Percentiles rank a stretch among this genome's conserved stretches.
Conservation (phyloP, 257 asterid species). For the Jaltomata sinuosa region DNA sequence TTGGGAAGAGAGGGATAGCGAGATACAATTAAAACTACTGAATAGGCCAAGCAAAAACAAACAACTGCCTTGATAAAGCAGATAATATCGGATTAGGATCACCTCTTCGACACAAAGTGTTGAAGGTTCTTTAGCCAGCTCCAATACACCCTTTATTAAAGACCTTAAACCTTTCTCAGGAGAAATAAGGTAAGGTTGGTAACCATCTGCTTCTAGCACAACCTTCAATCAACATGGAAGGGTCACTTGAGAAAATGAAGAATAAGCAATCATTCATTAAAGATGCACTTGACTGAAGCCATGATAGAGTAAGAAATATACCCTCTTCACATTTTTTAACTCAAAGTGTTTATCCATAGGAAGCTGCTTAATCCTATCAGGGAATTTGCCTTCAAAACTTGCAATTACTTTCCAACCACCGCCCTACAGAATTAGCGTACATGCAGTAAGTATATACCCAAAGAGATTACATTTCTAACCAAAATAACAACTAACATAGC, state of each 20-base stretch:
- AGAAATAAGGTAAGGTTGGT: conserved; percentile 97
- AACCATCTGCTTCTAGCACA: conserved; percentile 98
- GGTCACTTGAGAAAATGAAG: conserved; percentile 11
- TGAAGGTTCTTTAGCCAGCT: conserved; percentile 95
- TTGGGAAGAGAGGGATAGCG: background rate
- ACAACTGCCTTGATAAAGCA: background rate
- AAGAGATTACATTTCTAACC: background rate
- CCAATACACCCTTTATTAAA: conserved; percentile 73
- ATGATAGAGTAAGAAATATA: conserved; percentile 14
- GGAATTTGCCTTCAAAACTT: conserved; percentile 98
- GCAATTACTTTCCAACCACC: conserved; percentile 98
- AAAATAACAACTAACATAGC: background rate
- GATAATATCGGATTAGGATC: conserved; percentile 1
- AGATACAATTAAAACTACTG: background rate
- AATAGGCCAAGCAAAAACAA: background rate
- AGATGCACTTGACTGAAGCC: background rate
- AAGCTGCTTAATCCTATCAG: conserved; percentile 84
- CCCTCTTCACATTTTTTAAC: conserved; percentile 81
- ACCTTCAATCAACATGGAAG: conserved; percentile 37
- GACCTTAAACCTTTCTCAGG: conserved; percentile 98
- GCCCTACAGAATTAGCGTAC: conserved; percentile 44
- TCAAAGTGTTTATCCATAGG: conserved; percentile 93
- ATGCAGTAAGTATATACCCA: background rate
- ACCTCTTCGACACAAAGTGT: conserved; percentile 99
- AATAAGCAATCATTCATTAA: background rate